Base-by-base conservation (phyloP, 768 basidiomycete species). In the Fomitopsis serialis region DNA sequence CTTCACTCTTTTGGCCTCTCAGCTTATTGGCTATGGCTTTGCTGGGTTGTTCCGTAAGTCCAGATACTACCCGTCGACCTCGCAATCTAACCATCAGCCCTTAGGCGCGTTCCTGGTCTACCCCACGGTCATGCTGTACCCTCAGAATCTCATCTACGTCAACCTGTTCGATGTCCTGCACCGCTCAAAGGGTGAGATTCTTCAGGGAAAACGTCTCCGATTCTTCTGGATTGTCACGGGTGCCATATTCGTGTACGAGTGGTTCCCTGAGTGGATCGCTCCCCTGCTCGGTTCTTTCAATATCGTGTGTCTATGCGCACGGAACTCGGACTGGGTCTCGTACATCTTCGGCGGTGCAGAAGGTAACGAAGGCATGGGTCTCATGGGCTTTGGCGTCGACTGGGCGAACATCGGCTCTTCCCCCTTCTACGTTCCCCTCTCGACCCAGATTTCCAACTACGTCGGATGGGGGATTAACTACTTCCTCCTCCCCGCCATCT, bases 1-100 rank as follows among this genome's bases (percentile, higher is more conserved):
- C 40, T 57, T 65, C 63, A 71, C 58, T 66, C 59, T 61, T 10
- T 54, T 61, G 35, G 56, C 56, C 11, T 58, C 61, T 10, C 64
- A 65, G 49, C 53, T 61, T 19, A 36, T 65, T 19, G 64, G 64
- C 5, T 65, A 65, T 45, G 63, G 63, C 11, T 52, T 63, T 40
- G 61, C 61, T 40, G 64, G 64, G 15, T 36, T 54, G 45, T 48
- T 54, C 45, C 70, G 50, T 51, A 19, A 10, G 50, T 43, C 5
- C 24, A 15, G 42, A 23, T 9, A 10, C 19, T 34, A 35, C 36
- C 15, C 36, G n/a, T 40, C 21, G 11, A 46, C 25, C 36, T 37
- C 4, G 27, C 40, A 25, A 8, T 29, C 5, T 27, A 7, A 24
- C 50, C 15, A 9, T 3, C 27, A 9, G 37, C 32, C 27, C 9